Conservation (phyloP, 768 basidiomycete genomes). For the Cytidiella melzeri region DNA sequence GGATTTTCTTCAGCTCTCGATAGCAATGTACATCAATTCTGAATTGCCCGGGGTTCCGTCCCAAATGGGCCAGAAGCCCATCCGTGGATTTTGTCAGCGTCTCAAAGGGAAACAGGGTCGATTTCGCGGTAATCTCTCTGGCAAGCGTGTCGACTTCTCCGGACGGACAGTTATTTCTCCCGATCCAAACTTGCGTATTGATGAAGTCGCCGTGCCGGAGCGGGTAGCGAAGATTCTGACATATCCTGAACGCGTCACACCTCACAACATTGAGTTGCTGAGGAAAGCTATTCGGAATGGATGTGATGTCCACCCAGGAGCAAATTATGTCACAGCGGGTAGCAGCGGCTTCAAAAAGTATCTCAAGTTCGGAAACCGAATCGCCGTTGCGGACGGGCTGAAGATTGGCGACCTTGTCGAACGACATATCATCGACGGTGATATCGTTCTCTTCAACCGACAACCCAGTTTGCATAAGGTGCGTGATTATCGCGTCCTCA, state of each 20-base stretch:
- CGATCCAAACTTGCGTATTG: constrained; percentile 97
- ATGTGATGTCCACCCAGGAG: constrained; percentile 87
- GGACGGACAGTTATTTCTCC: constrained; percentile 98
- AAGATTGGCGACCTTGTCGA: constrained; percentile 90
- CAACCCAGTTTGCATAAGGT: constrained; percentile 98
- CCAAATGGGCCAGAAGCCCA: constrained; percentile 86
- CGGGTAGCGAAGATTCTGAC: constrained; percentile 93
- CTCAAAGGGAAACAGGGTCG: constrained; percentile 99
- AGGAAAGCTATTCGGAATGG: constrained; percentile 82
- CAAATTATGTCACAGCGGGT: constrained; percentile 85
- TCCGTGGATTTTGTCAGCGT: constrained; percentile 95
- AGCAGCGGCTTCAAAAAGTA: constrained; percentile 82
- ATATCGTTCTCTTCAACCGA: constrained; percentile 96
- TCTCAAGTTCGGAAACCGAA: constrained; percentile 79
- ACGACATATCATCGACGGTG: constrained; percentile 90
- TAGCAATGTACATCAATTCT: constrained; percentile 98
- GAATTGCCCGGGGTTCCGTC: constrained; percentile 91
- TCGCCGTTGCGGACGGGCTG: constrained; percentile 74
- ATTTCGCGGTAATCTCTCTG: constrained; percentile 95
- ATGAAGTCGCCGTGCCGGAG: constrained; percentile 97
- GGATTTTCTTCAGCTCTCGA: constrained; percentile 92
- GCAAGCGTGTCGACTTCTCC: constrained; percentile 98
- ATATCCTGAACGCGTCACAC: constrained; percentile 92
- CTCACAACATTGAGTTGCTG: constrained; percentile 79
- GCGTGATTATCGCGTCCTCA: constrained; percentile 9